phyloP scores from a whole-genome alignment of 2,329 filamentous ascomycete genomes.

The Fusarium falciforme region DNA sequence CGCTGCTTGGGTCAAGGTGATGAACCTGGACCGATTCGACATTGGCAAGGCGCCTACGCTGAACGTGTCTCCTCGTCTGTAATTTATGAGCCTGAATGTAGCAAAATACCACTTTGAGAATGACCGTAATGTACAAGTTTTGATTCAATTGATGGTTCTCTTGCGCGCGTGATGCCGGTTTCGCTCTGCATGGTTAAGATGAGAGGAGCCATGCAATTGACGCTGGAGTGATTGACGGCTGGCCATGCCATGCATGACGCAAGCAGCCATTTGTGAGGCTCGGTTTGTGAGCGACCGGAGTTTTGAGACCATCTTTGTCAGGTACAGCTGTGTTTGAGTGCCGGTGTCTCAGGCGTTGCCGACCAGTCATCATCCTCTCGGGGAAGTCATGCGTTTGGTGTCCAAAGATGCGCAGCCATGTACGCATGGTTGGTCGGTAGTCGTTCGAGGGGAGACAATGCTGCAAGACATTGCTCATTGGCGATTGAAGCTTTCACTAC shows the following conservation, averaged over 20 bases:
- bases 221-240: not conserved
- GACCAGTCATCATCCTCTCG: not conserved
- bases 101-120: slow-evolving; percentile 39
- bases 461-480: not conserved
- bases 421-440: not conserved
- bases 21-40: slow-evolving; percentile 79
- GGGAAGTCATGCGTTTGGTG: not conserved
- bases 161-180: not conserved
- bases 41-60: slow-evolving; percentile 12
- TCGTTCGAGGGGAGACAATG: not conserved
- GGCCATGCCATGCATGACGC: not conserved
- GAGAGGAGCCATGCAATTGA: not conserved
- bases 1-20: slow-evolving; percentile 78
- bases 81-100: slow-evolving; percentile 38
- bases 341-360: not conserved
- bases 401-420: not conserved
- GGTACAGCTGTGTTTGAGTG: not conserved
- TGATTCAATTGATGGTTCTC: not conserved
- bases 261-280: not conserved
- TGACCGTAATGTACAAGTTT: slow-evolving; percentile 5
- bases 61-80: slow-evolving; percentile 34
- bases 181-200: no score
- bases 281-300: not conserved
- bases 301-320: not conserved
- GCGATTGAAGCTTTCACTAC: not conserved